Evolutionary conservation across 2,329 filamentous ascomycete species (phyloP).

Genomic region (Dactylellina sp.): DNA sequence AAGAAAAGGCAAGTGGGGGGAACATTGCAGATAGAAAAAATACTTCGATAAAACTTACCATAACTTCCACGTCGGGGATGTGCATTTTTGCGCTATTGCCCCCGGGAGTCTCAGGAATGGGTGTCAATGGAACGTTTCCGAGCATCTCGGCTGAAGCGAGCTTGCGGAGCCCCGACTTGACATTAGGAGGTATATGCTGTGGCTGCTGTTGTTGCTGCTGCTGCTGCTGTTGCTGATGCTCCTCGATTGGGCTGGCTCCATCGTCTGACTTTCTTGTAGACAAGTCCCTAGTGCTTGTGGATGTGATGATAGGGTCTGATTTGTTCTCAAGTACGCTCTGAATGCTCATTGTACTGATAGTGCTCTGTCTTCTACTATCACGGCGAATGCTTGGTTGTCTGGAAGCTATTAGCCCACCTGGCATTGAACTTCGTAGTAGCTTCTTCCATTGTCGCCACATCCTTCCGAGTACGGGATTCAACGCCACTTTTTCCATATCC

Average conservation of each 20-base stretch:
- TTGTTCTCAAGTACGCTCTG: slow-evolving; percentile 50
- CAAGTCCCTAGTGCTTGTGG: slow-evolving; percentile 10
- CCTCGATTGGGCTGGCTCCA: slow-evolving; percentile 24
- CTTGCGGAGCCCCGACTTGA: slow-evolving; percentile 50
- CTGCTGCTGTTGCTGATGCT: slow-evolving; percentile 10
- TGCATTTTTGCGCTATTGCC: slow-evolving; percentile 31
- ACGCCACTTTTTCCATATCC: slow-evolving; percentile 91
- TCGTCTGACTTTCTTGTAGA: slow-evolving; percentile 38
- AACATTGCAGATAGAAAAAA: slow-evolving; percentile 19
- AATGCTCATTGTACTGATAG: slow-evolving; percentile 48
- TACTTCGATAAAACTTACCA: slow-evolving; percentile 50
- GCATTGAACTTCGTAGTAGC: slow-evolving; percentile 69
- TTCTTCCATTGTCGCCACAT: slow-evolving; percentile 98
- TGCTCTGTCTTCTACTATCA: slow-evolving; percentile 51
- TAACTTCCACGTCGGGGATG: slow-evolving; percentile 41
- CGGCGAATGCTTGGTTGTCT: slow-evolving; percentile 46
- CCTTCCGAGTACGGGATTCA: slow-evolving; percentile 87
- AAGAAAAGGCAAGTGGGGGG: slow-evolving; percentile 41
- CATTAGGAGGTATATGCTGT: slow-evolving; percentile 9
- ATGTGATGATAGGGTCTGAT: slow-evolving; percentile 18
- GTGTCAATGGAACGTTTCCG: slow-evolving; percentile 53
- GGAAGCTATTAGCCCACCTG: slow-evolving; percentile 50
- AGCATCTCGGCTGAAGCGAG: slow-evolving; percentile 53
- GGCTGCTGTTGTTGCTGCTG: slow-evolving; percentile 13
- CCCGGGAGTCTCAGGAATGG: slow-evolving; percentile 50